Conservation (phyloP, 2,329 filamentous ascomycete genomes). For the Apiospora malaysiana region DNA sequence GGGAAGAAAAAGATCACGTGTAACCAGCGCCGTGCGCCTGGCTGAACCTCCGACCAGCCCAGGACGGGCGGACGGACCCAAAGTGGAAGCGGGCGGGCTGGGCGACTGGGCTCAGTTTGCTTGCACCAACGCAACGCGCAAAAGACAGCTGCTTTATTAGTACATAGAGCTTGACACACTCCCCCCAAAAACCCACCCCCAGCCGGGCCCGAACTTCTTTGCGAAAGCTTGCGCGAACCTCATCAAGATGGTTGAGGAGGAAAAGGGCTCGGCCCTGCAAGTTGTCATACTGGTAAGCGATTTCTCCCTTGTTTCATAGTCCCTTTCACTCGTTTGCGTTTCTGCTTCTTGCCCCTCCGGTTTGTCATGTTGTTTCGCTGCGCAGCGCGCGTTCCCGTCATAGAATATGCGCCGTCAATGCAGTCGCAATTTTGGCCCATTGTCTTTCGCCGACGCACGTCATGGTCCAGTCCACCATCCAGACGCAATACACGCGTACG, state of each 20-base stretch:
- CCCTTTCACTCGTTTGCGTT: background rate
- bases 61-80: slow-evolving; percentile 9
- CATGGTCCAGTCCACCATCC: slow-evolving; percentile 5
- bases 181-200: slow-evolving; percentile 4
- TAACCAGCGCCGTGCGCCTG: slow-evolving; percentile 7
- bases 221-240: slow-evolving; percentile 18
- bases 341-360: background rate
- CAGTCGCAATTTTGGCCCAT: background rate
- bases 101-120: slow-evolving; percentile 10
- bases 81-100: slow-evolving; percentile 12
- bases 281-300: slow-evolving; percentile 16
- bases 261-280: slow-evolving; percentile 17
- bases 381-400: slow-evolving; percentile 9
- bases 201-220: slow-evolving; percentile 12
- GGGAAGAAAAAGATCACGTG: slow-evolving; percentile 6
- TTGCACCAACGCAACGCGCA: slow-evolving; percentile 10
- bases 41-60: slow-evolving; percentile 9
- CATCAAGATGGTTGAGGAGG: slow-evolving; percentile 14
- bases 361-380: background rate
- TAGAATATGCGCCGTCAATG: background rate
- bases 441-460: background rate
- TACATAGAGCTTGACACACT: slow-evolving; percentile 14
- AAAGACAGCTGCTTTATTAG: slow-evolving; percentile 2
- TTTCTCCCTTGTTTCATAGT: background rate
- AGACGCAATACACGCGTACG: background rate